A percentile compares a stretch with the other conserved stretches of the same genome.
Conservation (phyloP, 2,329 filamentous ascomycete species). For the Metarhizium rileyi region DNA sequence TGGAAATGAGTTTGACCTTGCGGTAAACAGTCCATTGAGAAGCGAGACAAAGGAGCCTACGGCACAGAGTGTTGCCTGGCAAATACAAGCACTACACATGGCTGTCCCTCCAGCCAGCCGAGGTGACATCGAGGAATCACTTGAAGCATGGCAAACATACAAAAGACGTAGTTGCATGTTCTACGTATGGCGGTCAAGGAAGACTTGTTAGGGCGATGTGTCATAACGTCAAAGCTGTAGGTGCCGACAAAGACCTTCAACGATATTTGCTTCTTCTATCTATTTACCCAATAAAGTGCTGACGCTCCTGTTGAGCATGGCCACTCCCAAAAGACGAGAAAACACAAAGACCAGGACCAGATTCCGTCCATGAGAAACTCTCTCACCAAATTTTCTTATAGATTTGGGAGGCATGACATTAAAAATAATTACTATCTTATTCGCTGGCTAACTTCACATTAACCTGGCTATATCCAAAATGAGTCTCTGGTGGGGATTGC, state of each 20-base stretch:
- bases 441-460: background rate
- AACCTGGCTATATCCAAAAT: background rate
- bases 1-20: background rate
- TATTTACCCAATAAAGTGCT: background rate
- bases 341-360: background rate
- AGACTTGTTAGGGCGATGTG: background rate
- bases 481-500: background rate
- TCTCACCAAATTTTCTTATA: too few species aligned
- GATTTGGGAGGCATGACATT: background rate
- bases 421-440: background rate
- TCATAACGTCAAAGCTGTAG: background rate
- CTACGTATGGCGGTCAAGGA: background rate
- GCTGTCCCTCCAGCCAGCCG: background rate
- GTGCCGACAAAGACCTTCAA: background rate
- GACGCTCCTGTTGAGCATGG: background rate
- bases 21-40: too few species aligned
- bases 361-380: background rate
- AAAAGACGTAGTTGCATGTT: slow-evolving; percentile 1
- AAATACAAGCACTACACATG: background rate
- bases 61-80: too few species aligned
- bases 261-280: background rate
- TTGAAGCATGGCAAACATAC: background rate
- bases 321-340: background rate
- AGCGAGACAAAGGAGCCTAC: too few species aligned
- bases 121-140: background rate